Evolutionary conservation across 2,329 filamentous ascomycete species (phyloP).

Genomic region (Sclerotinia nivalis): DNA sequence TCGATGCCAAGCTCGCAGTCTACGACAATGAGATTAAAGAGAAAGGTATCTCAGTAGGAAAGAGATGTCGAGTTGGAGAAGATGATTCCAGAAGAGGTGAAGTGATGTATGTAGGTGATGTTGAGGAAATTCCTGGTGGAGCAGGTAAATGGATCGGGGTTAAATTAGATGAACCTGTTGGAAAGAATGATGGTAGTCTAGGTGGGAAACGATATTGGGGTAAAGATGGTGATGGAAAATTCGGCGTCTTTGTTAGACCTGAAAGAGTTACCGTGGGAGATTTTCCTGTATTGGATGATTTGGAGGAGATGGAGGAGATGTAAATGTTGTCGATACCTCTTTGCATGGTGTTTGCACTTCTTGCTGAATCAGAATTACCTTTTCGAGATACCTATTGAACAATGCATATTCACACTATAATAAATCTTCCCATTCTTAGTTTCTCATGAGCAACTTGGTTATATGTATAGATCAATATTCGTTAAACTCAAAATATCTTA

Average conservation of each 20-base stretch:
- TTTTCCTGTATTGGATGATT: slow-evolving; percentile 68
- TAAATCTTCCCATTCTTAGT: background rate
- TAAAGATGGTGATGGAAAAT: slow-evolving; percentile 53
- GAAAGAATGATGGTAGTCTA: slow-evolving; percentile 79
- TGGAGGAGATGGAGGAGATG: slow-evolving; percentile 78
- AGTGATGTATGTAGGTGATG: slow-evolving; percentile 69
- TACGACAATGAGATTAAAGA: slow-evolving; percentile 68
- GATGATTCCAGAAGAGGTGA: slow-evolving; percentile 70
- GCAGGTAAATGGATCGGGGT: slow-evolving; percentile 72
- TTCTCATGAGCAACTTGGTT: background rate
- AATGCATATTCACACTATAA: background rate
- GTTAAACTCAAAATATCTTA: no score
- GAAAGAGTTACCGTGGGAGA: slow-evolving; percentile 77
- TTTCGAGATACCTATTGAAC: background rate
- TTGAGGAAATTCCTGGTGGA: slow-evolving; percentile 70
- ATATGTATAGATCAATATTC: no score
- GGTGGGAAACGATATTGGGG: slow-evolving; percentile 67
- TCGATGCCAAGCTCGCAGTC: slow-evolving; percentile 70
- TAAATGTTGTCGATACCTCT: slow-evolving; percentile 41
- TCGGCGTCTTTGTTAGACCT: slow-evolving; percentile 76
- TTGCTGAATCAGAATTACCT: background rate
- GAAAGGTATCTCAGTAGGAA: slow-evolving; percentile 65
- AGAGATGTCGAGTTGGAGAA: slow-evolving; percentile 64
- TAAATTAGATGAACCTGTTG: slow-evolving; percentile 74
- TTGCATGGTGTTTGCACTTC: background rate